Base-by-base conservation (phyloP, 1,284 basidiomycete genomes). In the Ustilago loliicola region DNA sequence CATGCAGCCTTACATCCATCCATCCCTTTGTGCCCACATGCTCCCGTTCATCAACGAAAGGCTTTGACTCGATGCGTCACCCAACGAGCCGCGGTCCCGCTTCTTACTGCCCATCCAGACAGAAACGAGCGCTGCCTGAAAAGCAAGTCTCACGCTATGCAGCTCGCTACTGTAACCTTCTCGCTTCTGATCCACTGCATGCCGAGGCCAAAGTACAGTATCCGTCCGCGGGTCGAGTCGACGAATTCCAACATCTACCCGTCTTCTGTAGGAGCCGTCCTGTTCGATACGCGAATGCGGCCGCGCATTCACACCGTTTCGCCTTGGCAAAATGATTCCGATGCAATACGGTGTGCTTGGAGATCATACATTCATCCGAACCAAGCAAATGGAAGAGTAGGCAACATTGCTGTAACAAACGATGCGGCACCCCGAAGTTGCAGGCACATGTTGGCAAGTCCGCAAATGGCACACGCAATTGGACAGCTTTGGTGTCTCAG, bases 211-310 rank as follows among this genome's bases (percentile, higher is more conserved):
- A 3, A 47, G 45, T 21, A 21, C 4, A 47, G 45, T 21, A 21
- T 8, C 23, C 45, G 45, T 13, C 45, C 13, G 7, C 45, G 6
- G n/a, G n/a, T 47, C 36, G n/a, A 48, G 29, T 30, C 23, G 58
- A 25, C n/a, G 21, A n/a, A 15, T 30, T 38, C 48, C 48, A 61
- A 61, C 59, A 61, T 61, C 59, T 61, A 61, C 34, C 48, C 59
- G 47, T 21, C 30, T 15, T 15, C 10, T n/a, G 13, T 30, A n/a
- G n/a, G 15, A 10, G 36, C 36, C 36, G 6, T 38, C 36, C 13
- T 38, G 3, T 7, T 38, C 36, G 36, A 38, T 15, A 38, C 15
- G 36, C 8, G 13, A 3, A 38, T 38, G 36, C 36, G 9, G 25
- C 29, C 48, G 21, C 48, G 27, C 25, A 25, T 29, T 15, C 21